Percentiles rank a stretch among this genome's conserved stretches.
Conservation (phyloP, 495 filamentous ascomycete genomes). For the Aspergillus hancockii region DNA sequence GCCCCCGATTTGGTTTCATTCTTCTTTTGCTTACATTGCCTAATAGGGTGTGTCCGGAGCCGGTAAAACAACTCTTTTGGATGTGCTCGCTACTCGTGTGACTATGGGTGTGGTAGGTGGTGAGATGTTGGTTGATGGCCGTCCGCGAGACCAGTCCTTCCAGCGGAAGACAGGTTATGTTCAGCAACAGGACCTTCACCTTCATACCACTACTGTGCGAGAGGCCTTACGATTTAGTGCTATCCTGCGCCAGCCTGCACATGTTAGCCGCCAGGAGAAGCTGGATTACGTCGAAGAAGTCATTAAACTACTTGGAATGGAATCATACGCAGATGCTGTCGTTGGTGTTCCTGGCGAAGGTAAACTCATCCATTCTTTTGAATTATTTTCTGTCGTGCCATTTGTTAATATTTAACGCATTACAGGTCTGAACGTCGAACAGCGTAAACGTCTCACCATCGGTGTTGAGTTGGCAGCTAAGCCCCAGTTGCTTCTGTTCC, state of each 20-base stretch:
- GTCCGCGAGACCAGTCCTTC: slow-evolving; percentile 70
- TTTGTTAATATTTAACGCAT: slow-evolving; percentile 3
- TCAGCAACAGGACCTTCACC: slow-evolving; percentile 92
- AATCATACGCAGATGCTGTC: slow-evolving; percentile 42
- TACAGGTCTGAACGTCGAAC: slow-evolving; percentile 86
- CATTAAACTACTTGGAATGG: slow-evolving; percentile 92
- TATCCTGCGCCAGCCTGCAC: slow-evolving; percentile 77
- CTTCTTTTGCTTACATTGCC: slow-evolving; percentile 9
- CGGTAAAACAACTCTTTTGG: slow-evolving; percentile 69
- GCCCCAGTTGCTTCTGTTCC: slow-evolving; percentile 80
- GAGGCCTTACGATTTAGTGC: slow-evolving; percentile 84
- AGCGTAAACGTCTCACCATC: slow-evolving; percentile 85
- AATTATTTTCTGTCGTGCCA: not conserved
- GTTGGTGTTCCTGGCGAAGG: slow-evolving; percentile 53
- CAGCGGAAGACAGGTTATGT: slow-evolving; percentile 94
- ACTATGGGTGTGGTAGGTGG: slow-evolving; percentile 54
- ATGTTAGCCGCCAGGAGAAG: slow-evolving; percentile 73
- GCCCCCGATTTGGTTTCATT: not conserved
- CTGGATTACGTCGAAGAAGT: slow-evolving; percentile 88
- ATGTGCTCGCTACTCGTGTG: slow-evolving; percentile 59
- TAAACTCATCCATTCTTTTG: not conserved
- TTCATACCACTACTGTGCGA: slow-evolving; percentile 81
- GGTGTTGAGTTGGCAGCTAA: slow-evolving; percentile 91
- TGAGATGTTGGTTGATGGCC: slow-evolving; percentile 56
- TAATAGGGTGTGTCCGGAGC: slow-evolving; percentile 56